Base-by-base conservation (phyloP, 2,329 filamentous ascomycete genomes). In the Plectosphaerella cucumerina region DNA sequence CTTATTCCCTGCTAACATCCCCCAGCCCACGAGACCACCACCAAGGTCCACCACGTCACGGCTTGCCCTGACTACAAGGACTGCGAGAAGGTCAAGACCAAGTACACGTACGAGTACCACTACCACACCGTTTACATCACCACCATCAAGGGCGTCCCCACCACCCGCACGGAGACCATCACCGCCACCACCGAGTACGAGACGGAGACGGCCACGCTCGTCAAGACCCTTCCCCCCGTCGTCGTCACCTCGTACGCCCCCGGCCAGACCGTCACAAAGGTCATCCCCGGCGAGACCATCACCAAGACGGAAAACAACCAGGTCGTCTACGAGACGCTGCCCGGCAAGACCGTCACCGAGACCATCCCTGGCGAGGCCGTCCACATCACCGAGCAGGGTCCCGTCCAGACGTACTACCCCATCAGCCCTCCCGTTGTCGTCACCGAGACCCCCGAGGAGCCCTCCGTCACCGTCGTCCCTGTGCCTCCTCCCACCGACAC, bases 101-200 rank as follows among this genome's bases (percentile, higher is more conserved):
- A 42, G 37, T 33, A 31, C 21, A 18, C 26, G 21, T 49, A 49
- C 26, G 47, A 49, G 47, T 31, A 31, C 26, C 20, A 49, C 35
- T 20, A 31, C 35, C 18, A 22, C 35, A 49, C 37, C 34, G 42
- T 37, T n/a, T 49, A 49, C 34, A 21, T 49, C 26, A 49, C 21
- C 31, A 42, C 37, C 47, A 41, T 43, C 34, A 18, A 43, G 21
- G 35, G 41, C 47, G 34, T 31, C 22, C 20, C n/a, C 22, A 43
- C 47, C 15, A 43, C 35, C 14, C 31, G 47, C 37, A 42, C 35
- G 18, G 35, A 43, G 20, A 49, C 47, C 18, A 22, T 39, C 47
- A 43, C 22, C 10, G 31, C 20, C 47, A 49, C 37, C 11, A 49
- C 22, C 37, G 22, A 33, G 47, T 48, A 48, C 47, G 47, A 48